Conservation (phyloP, 805 yeast genomes). For the Saturnispora bothae region DNA sequence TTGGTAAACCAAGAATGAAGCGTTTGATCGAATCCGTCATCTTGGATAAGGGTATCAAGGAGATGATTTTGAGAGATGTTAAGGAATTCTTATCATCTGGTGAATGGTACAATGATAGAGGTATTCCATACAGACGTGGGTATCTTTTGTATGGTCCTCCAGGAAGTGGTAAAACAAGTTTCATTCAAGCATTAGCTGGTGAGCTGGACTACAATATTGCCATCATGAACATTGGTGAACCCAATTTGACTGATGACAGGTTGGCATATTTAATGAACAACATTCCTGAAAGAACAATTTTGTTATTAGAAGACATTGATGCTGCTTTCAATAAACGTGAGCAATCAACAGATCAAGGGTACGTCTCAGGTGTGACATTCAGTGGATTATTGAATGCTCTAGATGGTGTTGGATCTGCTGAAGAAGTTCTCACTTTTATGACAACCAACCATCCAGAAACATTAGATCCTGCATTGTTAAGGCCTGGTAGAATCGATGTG, state of each 20-base stretch:
- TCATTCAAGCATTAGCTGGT: constrained; percentile 94
- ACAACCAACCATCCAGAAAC: constrained; percentile 96
- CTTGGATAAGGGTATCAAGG: constrained; percentile 65
- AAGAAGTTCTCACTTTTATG: constrained; percentile 94
- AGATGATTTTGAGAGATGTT: constrained; percentile 58
- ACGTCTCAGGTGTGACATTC: constrained; percentile 82
- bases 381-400: constrained; percentile 88
- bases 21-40: constrained; percentile 78
- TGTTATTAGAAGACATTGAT: constrained; percentile 86
- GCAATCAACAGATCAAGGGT: constrained; percentile 70
- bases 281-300: constrained; percentile 78
- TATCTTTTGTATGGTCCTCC: constrained; percentile 94
- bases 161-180: constrained; percentile 93
- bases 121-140: constrained; percentile 96
- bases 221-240: constrained; percentile 81
- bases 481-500: constrained; percentile 92
- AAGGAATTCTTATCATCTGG: constrained; percentile 70
- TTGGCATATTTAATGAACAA: constrained; percentile 93
- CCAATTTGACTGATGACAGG: constrained; percentile 87
- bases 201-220: constrained; percentile 93
- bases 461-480: constrained; percentile 81
- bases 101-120: constrained; percentile 88
- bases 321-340: constrained; percentile 85
- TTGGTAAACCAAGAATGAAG: constrained; percentile 89
- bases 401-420: constrained; percentile 97